These are phyloP conservation scores for Neopestalotiopsis rosae DNA, from an alignment of 2,329 filamentous ascomycete species.

Conservation along the genomic window DNA sequence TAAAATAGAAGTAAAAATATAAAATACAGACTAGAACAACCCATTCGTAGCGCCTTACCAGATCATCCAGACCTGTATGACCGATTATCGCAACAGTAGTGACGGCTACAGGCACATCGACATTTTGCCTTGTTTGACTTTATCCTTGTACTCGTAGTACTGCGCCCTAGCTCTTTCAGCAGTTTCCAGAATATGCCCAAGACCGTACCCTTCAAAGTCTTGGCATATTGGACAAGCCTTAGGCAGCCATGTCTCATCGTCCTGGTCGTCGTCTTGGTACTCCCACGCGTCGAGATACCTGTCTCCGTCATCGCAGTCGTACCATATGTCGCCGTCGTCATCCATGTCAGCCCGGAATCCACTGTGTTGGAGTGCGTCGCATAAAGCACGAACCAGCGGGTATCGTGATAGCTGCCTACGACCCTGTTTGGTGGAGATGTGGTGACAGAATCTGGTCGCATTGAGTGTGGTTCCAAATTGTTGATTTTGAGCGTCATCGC, in stretches of 20 bases:
- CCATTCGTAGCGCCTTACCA: no score
- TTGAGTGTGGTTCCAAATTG: no score
- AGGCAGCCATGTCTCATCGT: not conserved
- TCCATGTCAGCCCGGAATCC: conserved; percentile 14
- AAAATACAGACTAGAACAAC: no score
- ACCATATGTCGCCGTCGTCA: not conserved
- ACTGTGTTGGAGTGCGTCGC: not conserved
- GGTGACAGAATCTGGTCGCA: not conserved
- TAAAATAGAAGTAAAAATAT: no score
- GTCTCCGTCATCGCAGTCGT: conserved; percentile 3
- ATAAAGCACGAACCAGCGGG: not conserved
- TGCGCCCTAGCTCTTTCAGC: not conserved
- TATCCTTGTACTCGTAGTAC: not conserved
- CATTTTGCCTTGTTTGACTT: not conserved
- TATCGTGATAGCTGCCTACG: not conserved
- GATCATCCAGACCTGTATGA: no score
- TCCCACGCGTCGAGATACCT: not conserved
- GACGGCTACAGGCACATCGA: no score
- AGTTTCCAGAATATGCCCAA: not conserved
- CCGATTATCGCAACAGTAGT: no score
- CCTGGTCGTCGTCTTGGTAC: not conserved
- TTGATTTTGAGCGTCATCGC: no score
- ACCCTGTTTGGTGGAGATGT: not conserved
- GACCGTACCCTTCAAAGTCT: not conserved
- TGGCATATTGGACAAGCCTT: not conserved